A percentile compares a stretch with the other conserved stretches of the same genome.
These are phyloP conservation scores for Colletotrichum eleusines DNA, from an alignment of 2,329 filamentous ascomycete species.

Conservation along the genomic window DNA sequence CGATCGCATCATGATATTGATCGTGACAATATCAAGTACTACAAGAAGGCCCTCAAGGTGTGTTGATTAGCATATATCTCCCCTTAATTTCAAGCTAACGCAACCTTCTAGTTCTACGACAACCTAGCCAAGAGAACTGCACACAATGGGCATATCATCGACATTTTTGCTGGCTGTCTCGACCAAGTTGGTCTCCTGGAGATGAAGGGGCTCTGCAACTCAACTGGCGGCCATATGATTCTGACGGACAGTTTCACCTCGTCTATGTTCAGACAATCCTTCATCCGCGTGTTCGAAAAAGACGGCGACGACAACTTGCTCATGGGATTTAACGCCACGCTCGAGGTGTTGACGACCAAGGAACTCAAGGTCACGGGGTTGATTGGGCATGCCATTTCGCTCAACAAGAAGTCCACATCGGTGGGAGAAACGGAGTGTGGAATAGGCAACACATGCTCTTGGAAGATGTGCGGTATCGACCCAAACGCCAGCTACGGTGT, in stretches of 20 bases:
- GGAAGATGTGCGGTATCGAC: constrained; percentile 99
- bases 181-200: constrained; percentile 97
- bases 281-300: constrained; percentile 96
- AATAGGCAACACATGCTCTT: constrained; percentile 97
- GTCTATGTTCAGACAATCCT: constrained; percentile 99
- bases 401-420: constrained; percentile 98
- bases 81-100: constrained; percentile 45
- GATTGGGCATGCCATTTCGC: constrained; percentile 94
- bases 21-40: constrained; percentile 98
- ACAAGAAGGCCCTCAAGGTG: constrained; percentile 98
- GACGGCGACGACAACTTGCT: constrained; percentile 93
- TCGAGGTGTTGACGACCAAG: constrained; percentile 97
- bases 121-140: constrained; percentile 92
- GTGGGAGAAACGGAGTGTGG: constrained; percentile 98
- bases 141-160: constrained; percentile 96
- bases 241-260: constrained; percentile 98
- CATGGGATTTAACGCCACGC: constrained; percentile 97
- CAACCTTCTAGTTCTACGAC: constrained; percentile 82
- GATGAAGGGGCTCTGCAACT: constrained; percentile 98
- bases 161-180: constrained; percentile 96
- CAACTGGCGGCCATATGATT: constrained; percentile 97
- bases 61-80: constrained; percentile 43
- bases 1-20: constrained; percentile 99
- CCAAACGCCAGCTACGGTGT: constrained; percentile 93
- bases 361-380: constrained; percentile 97